Conservation (phyloP, 1,284 basidiomycete genomes). For the Cryptococcus sp. region DNA sequence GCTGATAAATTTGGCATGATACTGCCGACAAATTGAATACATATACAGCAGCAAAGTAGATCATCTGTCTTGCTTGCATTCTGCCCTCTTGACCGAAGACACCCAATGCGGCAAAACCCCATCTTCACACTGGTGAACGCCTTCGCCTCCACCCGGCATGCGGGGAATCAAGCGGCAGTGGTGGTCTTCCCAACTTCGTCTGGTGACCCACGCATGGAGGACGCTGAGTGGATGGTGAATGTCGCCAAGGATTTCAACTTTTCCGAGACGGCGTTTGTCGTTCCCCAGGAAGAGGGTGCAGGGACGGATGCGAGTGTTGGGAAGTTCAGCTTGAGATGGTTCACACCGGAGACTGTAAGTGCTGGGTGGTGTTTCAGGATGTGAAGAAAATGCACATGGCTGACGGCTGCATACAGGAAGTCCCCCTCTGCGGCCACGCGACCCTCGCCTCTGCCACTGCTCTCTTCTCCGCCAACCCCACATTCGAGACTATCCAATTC, state of each 20-base stretch:
- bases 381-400: background rate
- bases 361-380: background rate
- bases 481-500: conserved; percentile 19
- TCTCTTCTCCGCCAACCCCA: conserved; percentile 30
- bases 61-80: background rate
- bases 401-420: conserved; percentile 24
- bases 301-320: conserved; percentile 6
- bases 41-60: background rate
- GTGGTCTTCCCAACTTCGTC: conserved; percentile 24
- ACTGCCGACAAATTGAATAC: too few species aligned
- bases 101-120: background rate
- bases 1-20: too few species aligned
- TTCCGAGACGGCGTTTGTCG: conserved; percentile 40
- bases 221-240: conserved; percentile 28
- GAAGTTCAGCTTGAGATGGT: conserved; percentile 40
- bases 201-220: conserved; percentile 11
- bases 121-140: conserved; percentile 38
- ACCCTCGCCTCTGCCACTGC: conserved; percentile 35
- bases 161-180: conserved; percentile 43
- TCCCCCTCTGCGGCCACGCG: conserved; percentile 41
- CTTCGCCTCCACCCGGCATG: conserved; percentile 30
- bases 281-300: conserved; percentile 12
- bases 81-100: background rate
- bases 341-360: conserved; percentile 36
- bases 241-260: conserved; percentile 38